Evolutionary conservation across 495 filamentous ascomycete species (phyloP).

Genomic region (Daldinia decipiens): DNA sequence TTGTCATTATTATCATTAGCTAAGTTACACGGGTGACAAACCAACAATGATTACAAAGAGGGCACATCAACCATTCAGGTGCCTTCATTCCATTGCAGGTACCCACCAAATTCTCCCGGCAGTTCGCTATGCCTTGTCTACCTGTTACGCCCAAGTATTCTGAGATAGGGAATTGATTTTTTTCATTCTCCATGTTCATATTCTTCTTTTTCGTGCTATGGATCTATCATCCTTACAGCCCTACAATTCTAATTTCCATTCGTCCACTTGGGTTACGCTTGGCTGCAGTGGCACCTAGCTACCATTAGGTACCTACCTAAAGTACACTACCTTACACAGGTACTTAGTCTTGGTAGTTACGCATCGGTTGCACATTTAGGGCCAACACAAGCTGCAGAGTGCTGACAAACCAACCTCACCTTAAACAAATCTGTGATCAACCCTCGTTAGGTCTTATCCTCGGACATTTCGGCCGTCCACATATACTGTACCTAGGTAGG

Average conservation of each 20-base stretch:
- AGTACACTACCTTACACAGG: slow-evolving; percentile 3
- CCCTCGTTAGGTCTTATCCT: slow-evolving; percentile 22
- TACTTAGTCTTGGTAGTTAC: slow-evolving; percentile 12
- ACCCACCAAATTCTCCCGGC: slow-evolving; percentile 28
- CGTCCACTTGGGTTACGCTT: slow-evolving; percentile 24
- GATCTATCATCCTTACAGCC: slow-evolving; percentile 13
- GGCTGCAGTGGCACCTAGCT: slow-evolving; percentile 8
- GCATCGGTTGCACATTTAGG: slow-evolving; percentile 34
- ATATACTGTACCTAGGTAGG: background rate
- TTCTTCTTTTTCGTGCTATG: slow-evolving; percentile 4
- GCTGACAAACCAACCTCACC: slow-evolving; percentile 39
- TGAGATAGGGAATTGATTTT: slow-evolving; percentile 23
- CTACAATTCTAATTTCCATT: slow-evolving; percentile 35
- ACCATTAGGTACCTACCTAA: slow-evolving; percentile 9
- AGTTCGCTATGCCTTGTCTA: slow-evolving; percentile 22
- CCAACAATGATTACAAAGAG: slow-evolving; percentile 39
- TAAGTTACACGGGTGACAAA: slow-evolving; percentile 45
- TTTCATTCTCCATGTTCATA: slow-evolving; percentile 7
- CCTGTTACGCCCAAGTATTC: slow-evolving; percentile 36
- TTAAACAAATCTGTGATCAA: slow-evolving; percentile 27
- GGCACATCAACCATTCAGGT: slow-evolving; percentile 6
- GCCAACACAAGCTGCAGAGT: slow-evolving; percentile 14
- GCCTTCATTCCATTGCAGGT: slow-evolving; percentile 9
- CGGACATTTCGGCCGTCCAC: slow-evolving; percentile 43
- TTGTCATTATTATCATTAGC: slow-evolving; percentile 30